phyloP scores from a whole-genome alignment of 2,329 filamentous ascomycete species.

The Aspergillus transmontanensis region DNA sequence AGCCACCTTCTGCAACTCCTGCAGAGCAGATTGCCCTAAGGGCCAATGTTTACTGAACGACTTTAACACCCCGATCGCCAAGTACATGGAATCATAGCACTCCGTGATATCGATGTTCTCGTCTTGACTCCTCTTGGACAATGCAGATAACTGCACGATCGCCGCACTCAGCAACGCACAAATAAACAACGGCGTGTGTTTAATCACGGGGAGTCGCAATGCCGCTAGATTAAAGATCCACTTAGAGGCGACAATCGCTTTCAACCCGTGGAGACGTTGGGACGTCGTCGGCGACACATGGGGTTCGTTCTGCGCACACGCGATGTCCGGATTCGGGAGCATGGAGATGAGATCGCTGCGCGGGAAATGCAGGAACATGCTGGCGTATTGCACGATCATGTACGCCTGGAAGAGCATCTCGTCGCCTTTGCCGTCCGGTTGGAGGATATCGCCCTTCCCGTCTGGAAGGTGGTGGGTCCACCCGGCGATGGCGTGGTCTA shows the following conservation, averaged over 20 bases:
- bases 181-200: background rate
- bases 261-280: conserved; percentile 1
- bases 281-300: background rate
- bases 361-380: conserved; percentile 4
- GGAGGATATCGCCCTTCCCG: background rate
- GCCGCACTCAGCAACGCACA: background rate
- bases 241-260: conserved; percentile 3
- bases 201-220: background rate
- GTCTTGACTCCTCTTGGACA: background rate
- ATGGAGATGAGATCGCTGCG: conserved; percentile 5
- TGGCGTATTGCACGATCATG: conserved; percentile 1
- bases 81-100: conserved; percentile 2
- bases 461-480: background rate
- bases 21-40: background rate
- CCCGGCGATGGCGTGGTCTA: background rate
- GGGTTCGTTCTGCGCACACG: background rate
- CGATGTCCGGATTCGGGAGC: background rate
- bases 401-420: conserved; percentile 5
- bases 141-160: background rate
- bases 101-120: background rate
- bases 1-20: background rate
- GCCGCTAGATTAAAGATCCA: conserved; percentile 1
- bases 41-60: conserved; percentile 1
- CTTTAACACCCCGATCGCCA: background rate
- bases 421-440: background rate